Conservation (phyloP, 1,139 yeast genomes). For the Pichia inconspicua region DNA sequence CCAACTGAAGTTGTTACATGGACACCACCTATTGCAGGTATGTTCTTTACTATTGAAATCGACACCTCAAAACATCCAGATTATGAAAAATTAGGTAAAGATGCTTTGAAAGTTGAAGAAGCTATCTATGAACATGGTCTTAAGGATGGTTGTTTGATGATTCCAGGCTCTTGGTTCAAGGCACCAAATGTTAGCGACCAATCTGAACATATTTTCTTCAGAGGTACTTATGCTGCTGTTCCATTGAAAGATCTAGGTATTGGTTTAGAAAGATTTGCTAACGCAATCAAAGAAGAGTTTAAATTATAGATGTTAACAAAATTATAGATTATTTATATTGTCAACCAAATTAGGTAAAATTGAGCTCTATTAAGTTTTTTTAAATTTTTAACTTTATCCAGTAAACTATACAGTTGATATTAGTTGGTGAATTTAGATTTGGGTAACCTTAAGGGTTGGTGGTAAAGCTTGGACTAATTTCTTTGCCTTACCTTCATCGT, state of each 20-base stretch:
- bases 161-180: conserved; percentile 89
- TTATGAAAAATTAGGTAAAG: conserved; percentile 44
- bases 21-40: conserved; percentile 83
- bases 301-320: conserved; percentile 1
- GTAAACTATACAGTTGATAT: conserved; percentile 11
- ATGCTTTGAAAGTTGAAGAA: conserved; percentile 55
- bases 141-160: conserved; percentile 61
- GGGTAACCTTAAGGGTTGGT: conserved; percentile 61
- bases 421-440: conserved; percentile 20
- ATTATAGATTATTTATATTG: no score
- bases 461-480: conserved; percentile 97
- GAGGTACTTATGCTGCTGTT: conserved; percentile 89
- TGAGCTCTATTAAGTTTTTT: not conserved
- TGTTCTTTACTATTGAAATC: conserved; percentile 76
- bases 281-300: conserved; percentile 38
- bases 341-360: no score
- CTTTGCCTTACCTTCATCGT: conserved; percentile 97
- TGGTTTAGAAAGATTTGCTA: conserved; percentile 62
- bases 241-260: conserved; percentile 49
- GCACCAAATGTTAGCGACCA: conserved; percentile 33
- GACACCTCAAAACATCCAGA: conserved; percentile 79
- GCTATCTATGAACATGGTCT: conserved; percentile 60
- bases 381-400: conserved; percentile 8
- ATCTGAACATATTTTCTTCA: conserved; percentile 51
- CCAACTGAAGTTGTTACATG: conserved; percentile 50